phyloP scores from a whole-genome alignment of 2,329 filamentous ascomycete genomes.

The Fusarium brachygibbosum region DNA sequence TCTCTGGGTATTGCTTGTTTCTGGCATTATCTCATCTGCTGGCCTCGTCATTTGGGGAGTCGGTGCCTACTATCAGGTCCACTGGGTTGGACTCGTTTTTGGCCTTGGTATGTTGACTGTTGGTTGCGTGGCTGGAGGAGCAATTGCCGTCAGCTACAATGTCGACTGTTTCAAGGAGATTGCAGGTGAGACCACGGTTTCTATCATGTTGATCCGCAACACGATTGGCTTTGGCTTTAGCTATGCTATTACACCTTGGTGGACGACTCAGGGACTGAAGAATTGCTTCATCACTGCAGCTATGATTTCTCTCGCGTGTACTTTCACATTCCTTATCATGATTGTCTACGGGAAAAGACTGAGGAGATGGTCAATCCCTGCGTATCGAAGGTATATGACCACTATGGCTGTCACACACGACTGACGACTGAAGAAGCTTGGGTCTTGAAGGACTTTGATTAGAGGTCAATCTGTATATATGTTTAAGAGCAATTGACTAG shows the following conservation, averaged over 20 bases:
- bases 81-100: slow-evolving; percentile 4
- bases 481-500: no score
- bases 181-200: not conserved
- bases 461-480: no score
- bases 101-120: slow-evolving; percentile 4
- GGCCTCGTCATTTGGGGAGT: slow-evolving; percentile 7
- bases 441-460: no score
- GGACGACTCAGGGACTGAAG: slow-evolving; percentile 5
- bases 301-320: not conserved
- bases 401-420: not conserved
- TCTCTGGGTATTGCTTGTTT: not conserved
- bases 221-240: slow-evolving; percentile 10
- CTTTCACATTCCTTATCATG: slow-evolving; percentile 1
- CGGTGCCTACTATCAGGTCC: slow-evolving; percentile 3
- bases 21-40: not conserved
- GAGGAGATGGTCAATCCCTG: not conserved
- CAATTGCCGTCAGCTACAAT: slow-evolving; percentile 3
- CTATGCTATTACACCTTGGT: slow-evolving; percentile 13
- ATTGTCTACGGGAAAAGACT: not conserved
- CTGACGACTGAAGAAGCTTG: not conserved
- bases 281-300: slow-evolving; percentile 4
- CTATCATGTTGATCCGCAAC: slow-evolving; percentile 1
- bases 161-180: slow-evolving; percentile 10
- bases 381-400: not conserved
- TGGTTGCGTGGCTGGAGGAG: not conserved